Conservation (phyloP, 345 rosid species). For the Sonneratia alba region DNA sequence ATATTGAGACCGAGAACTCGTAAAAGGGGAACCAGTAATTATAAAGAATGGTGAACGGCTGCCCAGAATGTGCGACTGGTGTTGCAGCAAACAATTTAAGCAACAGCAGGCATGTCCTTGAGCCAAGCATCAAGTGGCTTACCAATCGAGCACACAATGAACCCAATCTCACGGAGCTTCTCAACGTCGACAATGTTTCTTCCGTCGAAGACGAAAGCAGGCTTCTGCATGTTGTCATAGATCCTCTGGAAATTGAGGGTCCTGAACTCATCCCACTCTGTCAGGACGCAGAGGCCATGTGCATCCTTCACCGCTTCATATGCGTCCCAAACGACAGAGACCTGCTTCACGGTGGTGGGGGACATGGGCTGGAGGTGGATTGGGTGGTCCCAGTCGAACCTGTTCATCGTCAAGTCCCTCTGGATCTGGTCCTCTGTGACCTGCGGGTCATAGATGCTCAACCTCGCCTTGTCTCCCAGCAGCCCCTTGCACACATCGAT, state of each 20-base stretch:
- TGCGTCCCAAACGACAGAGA: slow-evolving; percentile 26
- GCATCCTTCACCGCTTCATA: slow-evolving; percentile 74
- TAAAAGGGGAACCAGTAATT: no score
- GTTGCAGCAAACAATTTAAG: slow-evolving; percentile 18
- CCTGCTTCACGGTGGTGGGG: no score
- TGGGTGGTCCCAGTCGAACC: no score
- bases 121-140: slow-evolving; percentile 89
- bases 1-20: no score
- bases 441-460: slow-evolving; percentile 88
- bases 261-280: slow-evolving; percentile 97
- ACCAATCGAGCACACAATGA: slow-evolving; percentile 81
- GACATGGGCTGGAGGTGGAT: no score
- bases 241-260: slow-evolving; percentile 60
- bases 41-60: no score
- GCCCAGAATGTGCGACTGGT: no score
- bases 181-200: slow-evolving; percentile 54
- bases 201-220: slow-evolving; percentile 82
- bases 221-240: slow-evolving; percentile 78
- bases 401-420: no score
- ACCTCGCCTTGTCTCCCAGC: slow-evolving; percentile 70
- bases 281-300: slow-evolving; percentile 74
- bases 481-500: slow-evolving; percentile 92
- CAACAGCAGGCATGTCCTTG: slow-evolving; percentile 93
- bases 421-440: slow-evolving; percentile 71
- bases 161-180: slow-evolving; percentile 71